A percentile compares a stretch with the other conserved stretches of the same genome.
Evolutionary conservation across 768 basidiomycete genomes (phyloP).

Genomic region (Tephrocybe rancida): DNA sequence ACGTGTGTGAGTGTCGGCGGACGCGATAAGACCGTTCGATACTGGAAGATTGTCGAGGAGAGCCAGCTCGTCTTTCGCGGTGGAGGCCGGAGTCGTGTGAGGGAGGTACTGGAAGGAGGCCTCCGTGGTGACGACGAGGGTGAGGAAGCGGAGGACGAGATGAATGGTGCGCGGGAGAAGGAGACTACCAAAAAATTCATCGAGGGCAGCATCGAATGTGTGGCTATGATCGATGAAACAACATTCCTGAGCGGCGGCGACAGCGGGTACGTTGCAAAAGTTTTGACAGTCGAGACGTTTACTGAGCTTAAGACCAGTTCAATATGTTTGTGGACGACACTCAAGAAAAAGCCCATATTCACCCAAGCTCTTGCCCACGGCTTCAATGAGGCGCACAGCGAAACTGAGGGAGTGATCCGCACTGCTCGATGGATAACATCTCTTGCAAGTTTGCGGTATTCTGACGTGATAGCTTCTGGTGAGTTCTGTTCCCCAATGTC

Average conservation of each 20-base stretch:
- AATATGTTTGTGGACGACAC: slow-evolving; percentile 89
- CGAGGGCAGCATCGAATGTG: slow-evolving; percentile 91
- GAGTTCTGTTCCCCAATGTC: slow-evolving; percentile 7
- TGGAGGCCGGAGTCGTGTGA: slow-evolving; percentile 81
- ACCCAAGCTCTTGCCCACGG: slow-evolving; percentile 89
- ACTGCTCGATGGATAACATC: slow-evolving; percentile 93
- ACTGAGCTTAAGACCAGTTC: slow-evolving; percentile 51
- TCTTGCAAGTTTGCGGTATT: slow-evolving; percentile 80
- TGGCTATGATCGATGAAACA: slow-evolving; percentile 94
- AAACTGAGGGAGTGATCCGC: slow-evolving; percentile 72
- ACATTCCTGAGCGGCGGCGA: slow-evolving; percentile 95
- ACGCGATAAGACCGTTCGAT: slow-evolving; percentile 88
- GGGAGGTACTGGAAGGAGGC: slow-evolving; percentile 82
- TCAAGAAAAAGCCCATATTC: slow-evolving; percentile 95
- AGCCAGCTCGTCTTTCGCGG: slow-evolving; percentile 95
- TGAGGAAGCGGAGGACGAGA: slow-evolving; percentile 35
- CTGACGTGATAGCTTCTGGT: slow-evolving; percentile 92
- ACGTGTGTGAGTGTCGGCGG: slow-evolving; percentile 87
- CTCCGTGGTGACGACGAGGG: slow-evolving; percentile 62
- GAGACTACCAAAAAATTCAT: slow-evolving; percentile 55
- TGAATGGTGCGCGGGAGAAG: slow-evolving; percentile 27
- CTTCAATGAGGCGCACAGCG: slow-evolving; percentile 66
- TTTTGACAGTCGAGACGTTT: background rate
- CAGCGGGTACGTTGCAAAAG: slow-evolving; percentile 72
- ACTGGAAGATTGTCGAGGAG: slow-evolving; percentile 97